phyloP scores from a whole-genome alignment of 306 rosid species.

The Cucurbita maxima region DNA sequence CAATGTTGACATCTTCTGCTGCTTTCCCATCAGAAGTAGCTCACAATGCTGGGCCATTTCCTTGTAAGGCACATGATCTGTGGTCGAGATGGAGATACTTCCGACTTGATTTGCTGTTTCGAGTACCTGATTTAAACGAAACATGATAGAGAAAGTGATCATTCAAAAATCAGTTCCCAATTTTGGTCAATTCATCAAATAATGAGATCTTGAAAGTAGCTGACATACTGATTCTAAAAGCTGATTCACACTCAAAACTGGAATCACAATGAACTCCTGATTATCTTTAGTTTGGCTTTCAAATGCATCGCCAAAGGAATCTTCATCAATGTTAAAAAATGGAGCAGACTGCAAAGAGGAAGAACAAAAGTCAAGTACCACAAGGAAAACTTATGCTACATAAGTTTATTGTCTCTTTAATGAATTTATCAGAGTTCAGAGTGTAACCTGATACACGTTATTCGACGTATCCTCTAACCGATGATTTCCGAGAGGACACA shows the following conservation, averaged over 20 bases:
- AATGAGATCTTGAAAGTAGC: conserved; percentile 12
- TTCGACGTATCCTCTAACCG: conserved; percentile 23
- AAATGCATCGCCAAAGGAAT: conserved; percentile 33
- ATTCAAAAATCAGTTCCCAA: background rate
- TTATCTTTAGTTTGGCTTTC: conserved; percentile 33
- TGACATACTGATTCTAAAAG: conserved; percentile 77
- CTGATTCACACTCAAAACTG: conserved; percentile 64
- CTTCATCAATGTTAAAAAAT: conserved; percentile 37
- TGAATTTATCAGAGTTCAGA: conserved; percentile 8
- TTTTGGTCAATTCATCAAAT: background rate
- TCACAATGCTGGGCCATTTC: conserved; percentile 82
- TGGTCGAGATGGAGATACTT: conserved; percentile 36
- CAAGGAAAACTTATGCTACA: background rate
- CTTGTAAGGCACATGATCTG: conserved; percentile 46
- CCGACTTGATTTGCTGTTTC: conserved; percentile 57
- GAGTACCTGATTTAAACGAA: conserved; percentile 34
- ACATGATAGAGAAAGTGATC: background rate
- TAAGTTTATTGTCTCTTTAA: conserved; percentile 14
- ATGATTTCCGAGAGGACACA: conserved; percentile 49
- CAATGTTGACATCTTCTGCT: conserved; percentile 56
- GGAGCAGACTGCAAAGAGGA: conserved; percentile 32
- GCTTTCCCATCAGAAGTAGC: conserved; percentile 56
- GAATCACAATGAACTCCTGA: conserved; percentile 22
- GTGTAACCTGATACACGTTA: conserved; percentile 23
- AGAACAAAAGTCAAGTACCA: background rate